Percentiles rank a stretch among this genome's conserved stretches.
Conservation (phyloP, 306 rosid genomes). For the Lathyrus aphaca region DNA sequence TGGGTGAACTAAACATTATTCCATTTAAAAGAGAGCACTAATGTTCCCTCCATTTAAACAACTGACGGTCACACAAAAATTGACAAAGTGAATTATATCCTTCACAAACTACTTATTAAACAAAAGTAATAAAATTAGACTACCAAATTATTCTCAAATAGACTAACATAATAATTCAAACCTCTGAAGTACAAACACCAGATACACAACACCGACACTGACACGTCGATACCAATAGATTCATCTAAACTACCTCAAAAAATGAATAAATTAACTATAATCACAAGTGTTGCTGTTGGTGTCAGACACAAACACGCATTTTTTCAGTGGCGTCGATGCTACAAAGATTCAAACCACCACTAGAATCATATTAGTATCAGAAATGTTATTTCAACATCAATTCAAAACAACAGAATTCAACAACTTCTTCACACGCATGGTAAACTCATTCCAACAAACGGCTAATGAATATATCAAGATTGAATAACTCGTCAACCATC, state of each 20-base stretch:
- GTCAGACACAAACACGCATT: no score
- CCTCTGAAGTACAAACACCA: no score
- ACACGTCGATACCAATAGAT: no score
- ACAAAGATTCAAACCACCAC: not conserved
- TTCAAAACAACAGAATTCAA: not conserved
- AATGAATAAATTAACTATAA: no score
- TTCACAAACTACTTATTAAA: constrained; percentile 2
- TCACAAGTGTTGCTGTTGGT: no score
- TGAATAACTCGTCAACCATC: not conserved
- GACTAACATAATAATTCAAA: constrained; percentile 4
- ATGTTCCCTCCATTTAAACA: not conserved
- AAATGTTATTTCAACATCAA: not conserved
- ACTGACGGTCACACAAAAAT: not conserved
- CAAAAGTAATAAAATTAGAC: not conserved
- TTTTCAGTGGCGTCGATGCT: no score
- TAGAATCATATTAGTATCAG: not conserved
- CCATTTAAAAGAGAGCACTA: not conserved
- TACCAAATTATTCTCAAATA: not conserved
- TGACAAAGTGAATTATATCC: not conserved
- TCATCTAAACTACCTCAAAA: no score
- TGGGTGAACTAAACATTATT: not conserved
- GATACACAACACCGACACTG: no score
- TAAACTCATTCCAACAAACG: not conserved
- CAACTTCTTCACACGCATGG: not conserved
- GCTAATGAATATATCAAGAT: not conserved